A percentile compares a stretch with the other conserved stretches of the same genome.
These are phyloP conservation scores for Flaveria floridana DNA, from an alignment of 140 eudicot species.

Conservation along the genomic window DNA sequence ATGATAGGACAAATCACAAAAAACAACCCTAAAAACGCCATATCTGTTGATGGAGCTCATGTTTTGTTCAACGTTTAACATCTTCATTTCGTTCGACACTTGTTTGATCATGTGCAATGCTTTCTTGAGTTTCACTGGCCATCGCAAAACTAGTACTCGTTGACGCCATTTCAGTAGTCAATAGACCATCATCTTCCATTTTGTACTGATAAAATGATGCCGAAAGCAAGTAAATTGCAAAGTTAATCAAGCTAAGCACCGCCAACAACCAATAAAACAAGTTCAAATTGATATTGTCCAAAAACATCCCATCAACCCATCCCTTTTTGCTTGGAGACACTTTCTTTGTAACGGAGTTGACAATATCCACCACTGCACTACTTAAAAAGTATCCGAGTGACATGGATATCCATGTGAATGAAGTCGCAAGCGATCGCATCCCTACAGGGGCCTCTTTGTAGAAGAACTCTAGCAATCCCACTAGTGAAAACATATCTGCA, in stretches of 20 bases:
- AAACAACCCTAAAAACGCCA: neutral
- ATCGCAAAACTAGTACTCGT: conserved; percentile 34
- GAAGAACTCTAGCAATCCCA: conserved; percentile 72
- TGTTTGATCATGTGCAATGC: conserved; percentile 10
- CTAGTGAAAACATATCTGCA: conserved; percentile 75
- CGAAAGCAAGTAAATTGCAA: conserved; percentile 49
- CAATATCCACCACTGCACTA: conserved; percentile 47
- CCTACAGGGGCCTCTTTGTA: conserved; percentile 73
- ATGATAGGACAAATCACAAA: neutral
- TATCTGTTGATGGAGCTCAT: conserved; percentile 14
- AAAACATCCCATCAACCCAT: conserved; percentile 56
- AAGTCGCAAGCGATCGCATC: conserved; percentile 74
- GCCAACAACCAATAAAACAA: conserved; percentile 78
- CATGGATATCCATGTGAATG: conserved; percentile 65
- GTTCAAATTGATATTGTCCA: conserved; percentile 50
- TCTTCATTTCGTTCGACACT: conserved; percentile 17
- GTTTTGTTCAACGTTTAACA: conserved; percentile 23
- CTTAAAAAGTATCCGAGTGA: conserved; percentile 75
- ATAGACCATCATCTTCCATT: conserved; percentile 33
- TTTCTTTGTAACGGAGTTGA: conserved; percentile 51
- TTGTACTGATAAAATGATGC: conserved; percentile 67
- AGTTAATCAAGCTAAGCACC: conserved; percentile 53
- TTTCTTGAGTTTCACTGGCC: conserved; percentile 36
- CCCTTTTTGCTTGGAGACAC: conserved; percentile 52
- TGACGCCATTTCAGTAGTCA: conserved; percentile 27